phyloP scores from a whole-genome alignment of 768 basidiomycete species.

The Lepiota subincarnata region DNA sequence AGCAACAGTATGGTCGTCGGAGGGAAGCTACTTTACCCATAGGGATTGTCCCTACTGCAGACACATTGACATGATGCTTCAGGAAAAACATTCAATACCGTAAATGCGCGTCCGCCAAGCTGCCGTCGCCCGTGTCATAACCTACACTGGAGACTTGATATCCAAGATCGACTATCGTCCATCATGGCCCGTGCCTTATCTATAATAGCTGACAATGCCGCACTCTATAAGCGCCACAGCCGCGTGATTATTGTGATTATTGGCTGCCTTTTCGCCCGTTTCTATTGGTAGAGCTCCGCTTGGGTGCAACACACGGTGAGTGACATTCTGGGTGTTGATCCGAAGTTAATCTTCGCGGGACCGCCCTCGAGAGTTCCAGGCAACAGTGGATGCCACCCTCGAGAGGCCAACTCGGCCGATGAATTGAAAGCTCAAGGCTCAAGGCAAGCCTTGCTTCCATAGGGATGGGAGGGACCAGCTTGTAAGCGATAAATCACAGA shows the following conservation, averaged over 20 bases:
- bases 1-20: background rate
- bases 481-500: background rate
- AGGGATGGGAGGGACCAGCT: background rate
- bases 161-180: background rate
- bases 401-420: conserved; percentile 3
- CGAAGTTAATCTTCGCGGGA: background rate
- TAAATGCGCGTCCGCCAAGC: background rate
- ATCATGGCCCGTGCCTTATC: too few species aligned
- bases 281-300: too few species aligned
- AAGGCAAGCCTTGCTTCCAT: background rate
- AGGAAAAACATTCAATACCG: background rate
- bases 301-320: too few species aligned
- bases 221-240: too few species aligned
- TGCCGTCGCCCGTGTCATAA: background rate
- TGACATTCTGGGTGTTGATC: background rate
- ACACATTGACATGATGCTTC: background rate
- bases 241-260: too few species aligned
- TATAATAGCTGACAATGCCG: too few species aligned
- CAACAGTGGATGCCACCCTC: background rate
- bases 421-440: background rate
- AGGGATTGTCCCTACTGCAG: too few species aligned
- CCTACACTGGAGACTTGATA: background rate
- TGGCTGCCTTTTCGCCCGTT: too few species aligned
- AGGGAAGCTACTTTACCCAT: background rate
- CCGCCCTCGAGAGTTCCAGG: background rate